These are phyloP conservation scores for Lactifluus subvellereus DNA, from an alignment of 768 basidiomycete species.

Conservation along the genomic window DNA sequence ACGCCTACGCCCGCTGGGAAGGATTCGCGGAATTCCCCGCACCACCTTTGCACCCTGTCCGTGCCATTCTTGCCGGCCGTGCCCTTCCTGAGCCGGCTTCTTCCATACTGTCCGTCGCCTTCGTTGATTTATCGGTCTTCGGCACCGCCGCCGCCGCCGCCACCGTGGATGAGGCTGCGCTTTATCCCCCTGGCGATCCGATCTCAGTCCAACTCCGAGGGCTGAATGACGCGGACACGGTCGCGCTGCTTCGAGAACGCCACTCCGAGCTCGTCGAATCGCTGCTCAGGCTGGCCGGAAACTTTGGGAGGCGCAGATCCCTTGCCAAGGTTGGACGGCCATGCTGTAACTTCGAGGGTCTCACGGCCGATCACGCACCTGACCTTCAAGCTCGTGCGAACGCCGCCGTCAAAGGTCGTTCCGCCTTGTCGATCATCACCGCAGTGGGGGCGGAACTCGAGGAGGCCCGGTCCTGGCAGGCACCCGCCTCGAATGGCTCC, in stretches of 20 bases:
- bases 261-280: constrained; percentile 1
- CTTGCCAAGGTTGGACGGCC: constrained; percentile 15
- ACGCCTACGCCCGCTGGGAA: constrained; percentile 13
- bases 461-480: background rate
- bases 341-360: constrained; percentile 15
- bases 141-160: background rate
- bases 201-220: background rate
- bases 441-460: constrained; percentile 9
- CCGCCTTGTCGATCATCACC: constrained; percentile 18
- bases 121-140: constrained; percentile 16
- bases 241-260: constrained; percentile 8
- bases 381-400: background rate
- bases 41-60: constrained; percentile 1
- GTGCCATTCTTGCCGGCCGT: constrained; percentile 12
- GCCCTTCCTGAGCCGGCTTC: constrained; percentile 14
- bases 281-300: constrained; percentile 4
- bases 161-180: background rate
- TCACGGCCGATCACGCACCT: constrained; percentile 1
- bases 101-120: constrained; percentile 12
- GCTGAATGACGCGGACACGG: background rate
- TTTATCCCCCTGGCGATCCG: background rate
- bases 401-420: background rate
- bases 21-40: background rate
- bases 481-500: background rate
- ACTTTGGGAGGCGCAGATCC: constrained; percentile 15